Base-by-base conservation (phyloP, 805 yeast species). In the Ogataea haglerorum region DNA sequence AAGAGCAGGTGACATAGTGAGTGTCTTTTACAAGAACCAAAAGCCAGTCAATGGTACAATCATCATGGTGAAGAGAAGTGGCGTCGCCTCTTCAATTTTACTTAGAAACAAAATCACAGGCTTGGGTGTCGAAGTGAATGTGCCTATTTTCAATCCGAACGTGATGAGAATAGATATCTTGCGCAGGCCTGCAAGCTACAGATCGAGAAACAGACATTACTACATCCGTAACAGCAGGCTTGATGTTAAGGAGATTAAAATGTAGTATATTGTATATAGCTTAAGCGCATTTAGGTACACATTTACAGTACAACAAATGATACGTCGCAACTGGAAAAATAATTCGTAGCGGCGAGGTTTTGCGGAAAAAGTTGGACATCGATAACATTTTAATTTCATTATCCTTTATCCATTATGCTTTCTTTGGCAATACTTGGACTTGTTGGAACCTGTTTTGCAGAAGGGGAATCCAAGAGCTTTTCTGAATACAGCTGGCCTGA, bases 171-270 rank as follows among this genome's bases (percentile, higher is more conserved):
- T 91, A 38, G 97, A 90, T 64, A 63, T 89, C 28, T 63, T 91
- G 47, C 75, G 85, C 63, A 82, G 82, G 63, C 91, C 95, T 27
- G 63, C 67, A 48, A 76, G 75, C 57, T 81, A 87, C 64, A 78
- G 84, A 70, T 71, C 74, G 47, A 80, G 95, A 76, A 78, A 80
- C 66, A 91, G 87, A 72, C 91, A 88, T 54, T 90, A 83, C 73
- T 93, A 87, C 66, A 84, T 93, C 58, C 84, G 96, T 68, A 83
- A 76, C 63, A 72, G 82, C 37, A 80, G 78, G 57, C 67, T 80
- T 61, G 95, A 86, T 63, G 90, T 82, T 36, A 82, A 80, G 48
- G 89, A 83, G 58, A 62, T 83, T 45, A 85, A 79, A 28, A 29
- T 22, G 34, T 33, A 39, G 29, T 24, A 27, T 26, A 38, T 13